phyloP scores from a whole-genome alignment of 805 yeast genomes.

The Suhomyces sp. region DNA sequence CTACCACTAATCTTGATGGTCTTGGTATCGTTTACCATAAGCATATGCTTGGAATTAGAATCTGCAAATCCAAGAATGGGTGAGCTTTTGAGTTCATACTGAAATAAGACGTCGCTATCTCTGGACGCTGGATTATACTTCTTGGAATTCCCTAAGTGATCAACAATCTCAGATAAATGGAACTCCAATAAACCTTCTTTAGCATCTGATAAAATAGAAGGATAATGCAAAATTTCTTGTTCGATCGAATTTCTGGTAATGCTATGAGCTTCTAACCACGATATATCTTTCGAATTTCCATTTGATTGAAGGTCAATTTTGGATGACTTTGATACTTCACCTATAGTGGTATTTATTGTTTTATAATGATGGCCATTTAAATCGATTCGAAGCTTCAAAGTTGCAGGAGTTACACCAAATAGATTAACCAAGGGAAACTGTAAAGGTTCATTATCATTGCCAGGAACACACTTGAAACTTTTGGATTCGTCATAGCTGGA shows the following conservation, averaged over 20 bases:
- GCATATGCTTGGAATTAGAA: conserved; percentile 17
- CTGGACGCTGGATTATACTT: conserved; percentile 38
- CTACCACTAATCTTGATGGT: conserved; percentile 13
- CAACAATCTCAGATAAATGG: conserved; percentile 33
- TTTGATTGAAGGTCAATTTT: conserved; percentile 1
- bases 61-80: conserved; percentile 25
- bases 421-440: conserved; percentile 50
- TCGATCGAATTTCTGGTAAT: conserved; percentile 35
- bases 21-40: conserved; percentile 31
- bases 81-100: conserved; percentile 25
- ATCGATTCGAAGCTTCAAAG: conserved; percentile 24
- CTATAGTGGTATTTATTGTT: conserved; percentile 24
- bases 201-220: conserved; percentile 18
- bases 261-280: conserved; percentile 20
- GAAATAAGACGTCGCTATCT: conserved; percentile 35
- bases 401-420: conserved; percentile 73
- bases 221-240: conserved; percentile 32
- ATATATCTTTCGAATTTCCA: conserved; percentile 35
- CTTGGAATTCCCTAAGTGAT: conserved; percentile 32
- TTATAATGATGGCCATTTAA: conserved; percentile 25
- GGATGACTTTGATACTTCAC: conserved; percentile 7
- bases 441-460: conserved; percentile 34
- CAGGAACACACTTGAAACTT: conserved; percentile 55
- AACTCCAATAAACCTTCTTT: conserved; percentile 30
- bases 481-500: conserved; percentile 18